Evolutionary conservation across 352 stramenopile species (phyloP).

Genomic region (Phytophthora citricola): DNA sequence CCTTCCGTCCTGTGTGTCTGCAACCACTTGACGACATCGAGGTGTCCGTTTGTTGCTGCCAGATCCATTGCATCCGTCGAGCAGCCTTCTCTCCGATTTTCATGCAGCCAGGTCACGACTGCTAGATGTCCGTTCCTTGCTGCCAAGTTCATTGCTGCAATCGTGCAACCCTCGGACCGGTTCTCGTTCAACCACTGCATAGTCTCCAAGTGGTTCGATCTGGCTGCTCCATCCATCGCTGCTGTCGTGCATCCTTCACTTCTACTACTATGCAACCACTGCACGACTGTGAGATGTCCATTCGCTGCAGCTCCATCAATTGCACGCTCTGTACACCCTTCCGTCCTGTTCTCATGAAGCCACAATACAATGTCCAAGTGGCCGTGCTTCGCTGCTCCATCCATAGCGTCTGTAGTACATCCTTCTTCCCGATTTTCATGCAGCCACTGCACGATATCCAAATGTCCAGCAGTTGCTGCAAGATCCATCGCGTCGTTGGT

Average conservation of each 20-base stretch:
- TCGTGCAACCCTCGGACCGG: constrained; percentile 15
- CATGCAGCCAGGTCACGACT: constrained; percentile 27
- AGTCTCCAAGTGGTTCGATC: constrained; percentile 21
- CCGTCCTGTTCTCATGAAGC: constrained; percentile 26
- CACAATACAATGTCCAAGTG: constrained; percentile 29
- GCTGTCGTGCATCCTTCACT: constrained; percentile 27
- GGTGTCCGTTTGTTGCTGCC: constrained; percentile 38
- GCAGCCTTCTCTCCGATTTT: constrained; percentile 23
- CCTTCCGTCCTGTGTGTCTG: constrained; percentile 37
- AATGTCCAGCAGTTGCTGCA: constrained; percentile 24
- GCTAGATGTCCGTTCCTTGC: constrained; percentile 26
- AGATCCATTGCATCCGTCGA: constrained; percentile 32
- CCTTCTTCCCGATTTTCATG: constrained; percentile 24
- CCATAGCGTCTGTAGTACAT: constrained; percentile 30
- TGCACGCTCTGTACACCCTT: constrained; percentile 34
- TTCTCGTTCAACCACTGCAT: constrained; percentile 25
- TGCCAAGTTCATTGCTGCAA: constrained; percentile 32
- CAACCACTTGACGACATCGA: constrained; percentile 56
- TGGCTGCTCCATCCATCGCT: constrained; percentile 33
- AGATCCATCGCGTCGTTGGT: constrained; percentile 33
- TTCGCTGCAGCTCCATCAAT: constrained; percentile 39
- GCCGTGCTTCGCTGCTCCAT: constrained; percentile 27
- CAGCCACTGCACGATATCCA: constrained; percentile 30
- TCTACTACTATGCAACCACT: constrained; percentile 22
- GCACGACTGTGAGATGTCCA: constrained; percentile 21